Evolutionary conservation across 2,329 filamentous ascomycete genomes (phyloP), one percentile per base, ranked within the genome.

Genomic region (Nemania sp.): DNA sequence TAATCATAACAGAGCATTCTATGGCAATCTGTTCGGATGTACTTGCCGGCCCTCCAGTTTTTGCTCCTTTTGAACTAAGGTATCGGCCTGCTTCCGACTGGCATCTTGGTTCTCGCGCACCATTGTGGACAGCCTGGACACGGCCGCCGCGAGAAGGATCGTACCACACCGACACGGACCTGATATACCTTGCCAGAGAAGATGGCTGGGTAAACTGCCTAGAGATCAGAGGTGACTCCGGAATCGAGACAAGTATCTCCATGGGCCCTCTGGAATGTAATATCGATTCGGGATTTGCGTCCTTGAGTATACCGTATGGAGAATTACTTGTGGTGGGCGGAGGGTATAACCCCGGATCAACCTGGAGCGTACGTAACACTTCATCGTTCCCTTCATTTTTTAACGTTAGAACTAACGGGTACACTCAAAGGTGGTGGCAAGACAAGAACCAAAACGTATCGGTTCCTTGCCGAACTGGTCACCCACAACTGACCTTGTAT

Each of bases 71-170:
- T 34, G 71, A 78, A 39, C 74, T 82, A 2, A 71, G 75, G 34
- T 66, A 74, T 29, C 77, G 76, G 12, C 71, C 74, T 0, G 72
- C 75, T 9, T 83, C 81, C 0, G 65, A 73, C 35, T 78, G 81
- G 35, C 78, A 81, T 65, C 79, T 81, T 62, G 85, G 80, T 25
- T 73, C 62, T 35, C 76, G 70, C 37, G 71, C 63, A 40, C 89
- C 90, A 0, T 75, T 91, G 3, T 97, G 92, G 90, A 90, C 89
- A 3, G 86, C 90, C 21, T 99, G 94, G 93, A 87, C 91, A 29
- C 85, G 91, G 60, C 90, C 92, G 1, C 83, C 86, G 60, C 87
- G 94, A 7, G 83, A 87, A 21, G 82, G 82, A 61, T 76, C 79
- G 12, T 89, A 88, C 66, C 83, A 84, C 54, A 78, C 83, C 55